Evolutionary conservation across 306 rosid genomes (phyloP), one percentile per base, ranked within the genome.

Genomic region (Purshia tridentata): DNA sequence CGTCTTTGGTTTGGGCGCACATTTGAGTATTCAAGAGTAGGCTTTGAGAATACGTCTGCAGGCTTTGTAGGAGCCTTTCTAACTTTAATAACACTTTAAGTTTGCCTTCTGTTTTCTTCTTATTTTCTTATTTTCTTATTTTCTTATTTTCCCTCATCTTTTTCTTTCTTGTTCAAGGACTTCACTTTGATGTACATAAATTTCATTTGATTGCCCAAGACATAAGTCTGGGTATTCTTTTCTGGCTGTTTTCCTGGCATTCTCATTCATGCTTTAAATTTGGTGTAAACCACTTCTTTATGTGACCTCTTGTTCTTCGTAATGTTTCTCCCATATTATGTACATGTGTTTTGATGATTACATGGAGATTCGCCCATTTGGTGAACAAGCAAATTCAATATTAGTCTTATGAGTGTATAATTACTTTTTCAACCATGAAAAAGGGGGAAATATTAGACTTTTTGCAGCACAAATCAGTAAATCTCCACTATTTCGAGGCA

Each of bases 131-230:
- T 70, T 51, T 41, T 52, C 16, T 29, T 42, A 9, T 73, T 48
- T 78, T 70, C 70, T 39, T 78, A 61, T 70, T 51, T 41, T 50
- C 19, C 45, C 16, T 3, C 44, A 39, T 40, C 16, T 6, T 45
- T 62, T 54, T 53, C 22, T 15, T 49, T 70, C 76, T 50, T 68
- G 76, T 72, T 83, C 71, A 65, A 77, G 81, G 67, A 78, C 69
- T 78, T 56, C 84, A 93, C 85, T 79, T 72, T 79, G 77, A 67
- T 91, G 98, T 91, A 91, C 70, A 87, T 91, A 57, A 20, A 83
- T 91, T 88, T 79, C 80, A 82, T 81, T 84, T 82, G 84, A 83
- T 81, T 82, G 86, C 85, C 81, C 87, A 61, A 71, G 89, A 86
- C 93, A 72, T 45, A 76, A 80, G 80, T 83, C 97, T 83, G 77